Evolutionary conservation across 805 yeast genomes (phyloP).

Genomic region (Teunomyces pallodes): DNA sequence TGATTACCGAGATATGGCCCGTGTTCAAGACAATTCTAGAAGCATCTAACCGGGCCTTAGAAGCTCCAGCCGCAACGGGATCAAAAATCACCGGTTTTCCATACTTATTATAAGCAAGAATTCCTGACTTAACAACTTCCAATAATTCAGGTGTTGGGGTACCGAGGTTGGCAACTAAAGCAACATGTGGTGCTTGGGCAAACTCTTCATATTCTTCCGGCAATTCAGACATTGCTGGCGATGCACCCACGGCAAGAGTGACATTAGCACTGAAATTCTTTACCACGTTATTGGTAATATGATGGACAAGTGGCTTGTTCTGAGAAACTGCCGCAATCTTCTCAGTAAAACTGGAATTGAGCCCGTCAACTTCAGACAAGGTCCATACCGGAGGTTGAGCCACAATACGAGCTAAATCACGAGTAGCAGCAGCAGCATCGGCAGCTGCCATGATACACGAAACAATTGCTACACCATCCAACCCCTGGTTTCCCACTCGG

Average conservation of each 20-base stretch:
- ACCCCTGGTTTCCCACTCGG: conserved; percentile 39
- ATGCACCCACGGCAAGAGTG: conserved; percentile 76
- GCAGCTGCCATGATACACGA: conserved; percentile 73
- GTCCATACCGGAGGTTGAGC: conserved; percentile 18
- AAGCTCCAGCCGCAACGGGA: conserved; percentile 93
- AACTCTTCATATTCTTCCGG: conserved; percentile 66
- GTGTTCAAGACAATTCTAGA: conserved; percentile 49
- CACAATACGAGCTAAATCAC: conserved; percentile 28
- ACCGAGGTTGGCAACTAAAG: conserved; percentile 73
- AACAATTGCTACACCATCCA: conserved; percentile 88
- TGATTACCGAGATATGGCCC: conserved; percentile 65
- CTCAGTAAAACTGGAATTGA: not conserved
- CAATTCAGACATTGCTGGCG: conserved; percentile 86
- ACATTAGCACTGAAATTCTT: conserved; percentile 86
- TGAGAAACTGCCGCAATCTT: conserved; percentile 16
- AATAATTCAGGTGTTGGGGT: conserved; percentile 52
- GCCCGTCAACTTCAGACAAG: not conserved
- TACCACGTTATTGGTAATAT: conserved; percentile 86
- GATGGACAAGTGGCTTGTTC: conserved; percentile 69
- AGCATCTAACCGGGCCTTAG: conserved; percentile 51
- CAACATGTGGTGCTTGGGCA: conserved; percentile 50
- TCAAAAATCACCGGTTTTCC: conserved; percentile 73
- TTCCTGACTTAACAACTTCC: conserved; percentile 48
- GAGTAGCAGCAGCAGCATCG: conserved; percentile 54
- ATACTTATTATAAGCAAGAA: conserved; percentile 52